phyloP scores from a whole-genome alignment of 2,329 filamentous ascomycete species.

The Diaporthe sp. region DNA sequence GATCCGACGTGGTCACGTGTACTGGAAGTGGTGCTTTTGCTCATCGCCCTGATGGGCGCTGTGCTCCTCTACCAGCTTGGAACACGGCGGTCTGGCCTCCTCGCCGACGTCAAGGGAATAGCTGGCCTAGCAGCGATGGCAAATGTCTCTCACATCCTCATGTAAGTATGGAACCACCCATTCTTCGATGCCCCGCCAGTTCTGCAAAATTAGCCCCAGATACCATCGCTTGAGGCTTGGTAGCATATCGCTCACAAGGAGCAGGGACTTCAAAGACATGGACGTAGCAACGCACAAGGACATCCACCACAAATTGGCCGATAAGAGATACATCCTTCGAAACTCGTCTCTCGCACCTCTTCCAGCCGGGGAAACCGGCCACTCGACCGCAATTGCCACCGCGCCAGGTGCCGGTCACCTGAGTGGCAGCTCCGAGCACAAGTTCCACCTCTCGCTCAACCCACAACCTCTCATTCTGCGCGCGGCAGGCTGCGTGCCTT shows the following conservation, averaged over 20 bases:
- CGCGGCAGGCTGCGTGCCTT: constrained; percentile 70
- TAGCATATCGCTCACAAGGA: neutral
- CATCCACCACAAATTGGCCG: constrained; percentile 77
- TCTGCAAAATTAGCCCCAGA: too few species aligned
- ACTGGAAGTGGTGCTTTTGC: constrained; percentile 67
- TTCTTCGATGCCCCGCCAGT: too few species aligned
- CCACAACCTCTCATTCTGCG: constrained; percentile 80
- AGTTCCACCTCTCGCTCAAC: constrained; percentile 66
- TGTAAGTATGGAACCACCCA: neutral
- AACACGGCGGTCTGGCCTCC: constrained; percentile 74
- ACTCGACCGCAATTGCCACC: neutral
- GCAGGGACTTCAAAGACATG: constrained; percentile 76
- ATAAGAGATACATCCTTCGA: constrained; percentile 76
- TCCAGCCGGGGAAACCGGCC: constrained; percentile 55
- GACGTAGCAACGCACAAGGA: constrained; percentile 76
- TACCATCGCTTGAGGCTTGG: neutral
- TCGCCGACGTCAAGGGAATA: constrained; percentile 79
- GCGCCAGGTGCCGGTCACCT: neutral
- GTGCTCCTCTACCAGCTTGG: constrained; percentile 73
- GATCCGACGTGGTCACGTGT: constrained; percentile 72
- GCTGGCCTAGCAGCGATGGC: constrained; percentile 83
- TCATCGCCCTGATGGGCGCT: constrained; percentile 71
- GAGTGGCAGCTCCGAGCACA: constrained; percentile 51
- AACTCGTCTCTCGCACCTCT: constrained; percentile 80
- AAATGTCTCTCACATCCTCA: constrained; percentile 67